Percentiles rank a stretch among this genome's conserved stretches.
These are phyloP conservation scores for Colletotrichum musae DNA, from an alignment of 2,329 filamentous ascomycete genomes.

Conservation along the genomic window DNA sequence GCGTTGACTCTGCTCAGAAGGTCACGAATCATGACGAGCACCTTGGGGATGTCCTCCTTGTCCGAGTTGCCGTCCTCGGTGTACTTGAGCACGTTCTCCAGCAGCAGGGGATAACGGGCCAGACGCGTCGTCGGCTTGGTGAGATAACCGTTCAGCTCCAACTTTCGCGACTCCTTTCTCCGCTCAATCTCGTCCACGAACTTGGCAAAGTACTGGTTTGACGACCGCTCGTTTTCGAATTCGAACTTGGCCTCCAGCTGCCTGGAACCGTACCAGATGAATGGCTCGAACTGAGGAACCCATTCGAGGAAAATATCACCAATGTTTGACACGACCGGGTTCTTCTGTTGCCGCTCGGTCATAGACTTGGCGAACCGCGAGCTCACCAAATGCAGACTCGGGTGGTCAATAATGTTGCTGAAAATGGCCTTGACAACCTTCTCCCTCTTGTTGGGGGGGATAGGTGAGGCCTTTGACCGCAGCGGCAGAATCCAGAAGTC, in stretches of 20 bases:
- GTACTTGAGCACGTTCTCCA: slow-evolving; percentile 93
- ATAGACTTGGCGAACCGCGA: slow-evolving; percentile 89
- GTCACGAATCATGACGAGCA: slow-evolving; percentile 87
- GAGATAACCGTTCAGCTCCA: slow-evolving; percentile 96
- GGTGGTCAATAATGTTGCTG: slow-evolving; percentile 89
- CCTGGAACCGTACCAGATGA: slow-evolving; percentile 95
- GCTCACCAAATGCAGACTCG: slow-evolving; percentile 89
- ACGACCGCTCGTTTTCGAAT: slow-evolving; percentile 94
- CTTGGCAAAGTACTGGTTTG: slow-evolving; percentile 86
- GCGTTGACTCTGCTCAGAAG: slow-evolving; percentile 91
- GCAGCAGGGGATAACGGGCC: slow-evolving; percentile 90
- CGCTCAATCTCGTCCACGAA: slow-evolving; percentile 98
- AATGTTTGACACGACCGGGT: slow-evolving; percentile 88
- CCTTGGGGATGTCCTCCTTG: slow-evolving; percentile 92
- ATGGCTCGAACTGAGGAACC: slow-evolving; percentile 93
- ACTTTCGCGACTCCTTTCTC: slow-evolving; percentile 94
- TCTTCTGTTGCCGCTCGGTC: slow-evolving; percentile 91
- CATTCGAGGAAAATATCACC: slow-evolving; percentile 96
- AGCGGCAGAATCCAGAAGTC: slow-evolving; percentile 99
- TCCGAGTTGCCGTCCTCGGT: slow-evolving; percentile 92
- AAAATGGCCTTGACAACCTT: slow-evolving; percentile 96
- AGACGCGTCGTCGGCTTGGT: slow-evolving; percentile 97
- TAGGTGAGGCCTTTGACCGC: slow-evolving; percentile 85
- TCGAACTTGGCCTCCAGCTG: slow-evolving; percentile 98
- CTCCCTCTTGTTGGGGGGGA: slow-evolving; percentile 88